phyloP scores from a whole-genome alignment of 768 basidiomycete species.

The Infundibulicybe gibba region DNA sequence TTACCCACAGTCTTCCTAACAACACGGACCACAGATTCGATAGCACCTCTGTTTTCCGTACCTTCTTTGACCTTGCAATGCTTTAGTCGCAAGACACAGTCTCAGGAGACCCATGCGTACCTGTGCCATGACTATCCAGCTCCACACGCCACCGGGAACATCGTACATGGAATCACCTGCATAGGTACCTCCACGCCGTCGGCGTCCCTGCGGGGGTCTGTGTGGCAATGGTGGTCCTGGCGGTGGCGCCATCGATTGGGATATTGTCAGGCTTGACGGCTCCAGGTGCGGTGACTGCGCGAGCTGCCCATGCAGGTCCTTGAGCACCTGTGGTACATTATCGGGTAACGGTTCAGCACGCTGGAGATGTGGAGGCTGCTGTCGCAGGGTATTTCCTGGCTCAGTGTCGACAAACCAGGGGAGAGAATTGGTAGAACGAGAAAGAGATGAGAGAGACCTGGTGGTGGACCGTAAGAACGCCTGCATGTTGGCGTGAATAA shows the following conservation, averaged over 20 bases:
- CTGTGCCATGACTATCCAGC: conserved; percentile 74
- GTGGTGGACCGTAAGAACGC: not conserved
- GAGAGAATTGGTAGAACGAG: not conserved
- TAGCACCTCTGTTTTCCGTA: conserved; percentile 73
- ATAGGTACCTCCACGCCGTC: conserved; percentile 66
- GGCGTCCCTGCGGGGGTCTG: conserved; percentile 53
- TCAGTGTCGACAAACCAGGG: conserved; percentile 70
- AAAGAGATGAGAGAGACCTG: no score
- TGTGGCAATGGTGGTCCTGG: conserved; percentile 61
- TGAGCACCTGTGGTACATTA: conserved; percentile 48
- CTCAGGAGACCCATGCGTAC: conserved; percentile 23
- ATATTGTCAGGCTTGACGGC: conserved; percentile 48
- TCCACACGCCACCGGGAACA: conserved; percentile 62
- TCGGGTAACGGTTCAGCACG: conserved; percentile 41
- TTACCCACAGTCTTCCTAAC: conserved; percentile 66
- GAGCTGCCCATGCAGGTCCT: conserved; percentile 54
- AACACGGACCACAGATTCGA: conserved; percentile 69
- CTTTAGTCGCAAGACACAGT: conserved; percentile 1
- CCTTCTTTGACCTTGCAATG: conserved; percentile 72
- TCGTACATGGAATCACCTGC: conserved; percentile 57
- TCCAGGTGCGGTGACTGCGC: conserved; percentile 68
- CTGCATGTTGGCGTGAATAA: not conserved
- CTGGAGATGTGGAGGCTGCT: conserved; percentile 20
- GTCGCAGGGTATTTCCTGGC: conserved; percentile 16
- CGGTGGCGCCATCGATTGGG: conserved; percentile 43